These are phyloP conservation scores for Ricinus communis DNA, from an alignment of 345 rosid genomes.

Conservation along the genomic window DNA sequence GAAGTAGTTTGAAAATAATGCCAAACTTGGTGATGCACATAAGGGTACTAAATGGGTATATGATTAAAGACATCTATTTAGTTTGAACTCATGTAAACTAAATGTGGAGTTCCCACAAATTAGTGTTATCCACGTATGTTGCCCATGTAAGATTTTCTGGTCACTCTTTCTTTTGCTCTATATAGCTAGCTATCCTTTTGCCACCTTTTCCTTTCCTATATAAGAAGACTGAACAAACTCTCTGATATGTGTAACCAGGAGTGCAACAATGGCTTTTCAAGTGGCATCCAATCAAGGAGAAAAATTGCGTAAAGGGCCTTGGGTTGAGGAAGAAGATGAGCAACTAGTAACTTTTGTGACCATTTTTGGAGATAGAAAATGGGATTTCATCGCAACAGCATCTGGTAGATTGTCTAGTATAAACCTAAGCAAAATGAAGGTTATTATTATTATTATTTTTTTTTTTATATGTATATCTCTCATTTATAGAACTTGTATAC, in stretches of 20 bases:
- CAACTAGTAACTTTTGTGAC: constrained; percentile 41
- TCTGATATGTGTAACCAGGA: background rate
- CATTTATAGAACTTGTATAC: too few relatives aligned
- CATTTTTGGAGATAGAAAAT: constrained; percentile 56
- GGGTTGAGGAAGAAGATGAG: constrained; percentile 67
- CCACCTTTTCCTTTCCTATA: constrained; percentile 20
- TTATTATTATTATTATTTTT: too few relatives aligned
- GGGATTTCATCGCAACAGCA: constrained; percentile 63
- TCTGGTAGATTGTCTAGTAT: constrained; percentile 34
- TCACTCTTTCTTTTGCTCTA: constrained; percentile 18
- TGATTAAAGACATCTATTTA: constrained; percentile 29
- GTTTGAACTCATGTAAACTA: constrained; percentile 28
- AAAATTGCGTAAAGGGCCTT: constrained; percentile 52
- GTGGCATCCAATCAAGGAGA: constrained; percentile 35
- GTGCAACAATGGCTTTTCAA: constrained; percentile 18
- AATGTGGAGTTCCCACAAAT: constrained; percentile 41
- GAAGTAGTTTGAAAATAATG: constrained; percentile 8
- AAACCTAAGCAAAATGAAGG: too few relatives aligned
- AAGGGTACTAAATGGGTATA: constrained; percentile 26
- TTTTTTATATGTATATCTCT: too few relatives aligned
- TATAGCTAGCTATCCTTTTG: constrained; percentile 9
- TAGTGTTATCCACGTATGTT: constrained; percentile 40
- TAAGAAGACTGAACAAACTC: constrained; percentile 21
- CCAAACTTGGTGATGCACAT: constrained; percentile 27
- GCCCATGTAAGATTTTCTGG: constrained; percentile 43